Conservation (phyloP, 2,329 filamentous ascomycete species). For the Trichophyton verrucosum region DNA sequence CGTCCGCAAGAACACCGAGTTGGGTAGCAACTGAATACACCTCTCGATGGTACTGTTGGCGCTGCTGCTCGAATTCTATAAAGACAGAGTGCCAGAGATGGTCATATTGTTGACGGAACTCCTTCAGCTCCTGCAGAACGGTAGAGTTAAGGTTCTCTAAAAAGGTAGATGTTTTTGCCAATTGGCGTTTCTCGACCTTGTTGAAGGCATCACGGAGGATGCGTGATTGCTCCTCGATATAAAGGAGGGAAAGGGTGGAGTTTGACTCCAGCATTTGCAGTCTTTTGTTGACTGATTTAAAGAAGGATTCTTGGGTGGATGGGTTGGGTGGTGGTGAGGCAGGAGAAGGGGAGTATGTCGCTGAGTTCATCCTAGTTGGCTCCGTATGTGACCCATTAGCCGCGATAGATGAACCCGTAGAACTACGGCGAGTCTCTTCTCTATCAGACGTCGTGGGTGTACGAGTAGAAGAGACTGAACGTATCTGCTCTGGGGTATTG, state of each 20-base stretch:
- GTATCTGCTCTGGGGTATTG: neutral
- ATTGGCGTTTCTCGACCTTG: conserved; percentile 75
- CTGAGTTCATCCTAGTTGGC: neutral
- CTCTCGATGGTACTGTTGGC: conserved; percentile 71
- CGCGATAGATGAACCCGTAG: neutral
- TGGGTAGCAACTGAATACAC: conserved; percentile 68
- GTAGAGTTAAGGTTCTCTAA: conserved; percentile 77
- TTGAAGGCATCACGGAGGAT: conserved; percentile 78
- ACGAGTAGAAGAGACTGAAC: neutral
- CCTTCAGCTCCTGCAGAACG: conserved; percentile 66
- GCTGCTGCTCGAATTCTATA: conserved; percentile 77
- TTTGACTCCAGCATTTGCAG: conserved; percentile 85
- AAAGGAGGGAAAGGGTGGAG: conserved; percentile 81
- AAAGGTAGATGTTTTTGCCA: conserved; percentile 70
- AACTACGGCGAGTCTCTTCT: neutral
- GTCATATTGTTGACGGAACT: conserved; percentile 76
- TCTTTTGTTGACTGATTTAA: conserved; percentile 90
- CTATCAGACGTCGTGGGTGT: neutral
- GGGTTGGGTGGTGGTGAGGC: conserved; percentile 46
- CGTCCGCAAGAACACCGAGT: conserved; percentile 82
- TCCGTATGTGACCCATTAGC: conserved; percentile 1
- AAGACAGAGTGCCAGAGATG: conserved; percentile 95
- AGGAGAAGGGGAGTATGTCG: conserved; percentile 27
- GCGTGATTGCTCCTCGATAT: conserved; percentile 90
- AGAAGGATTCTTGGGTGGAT: conserved; percentile 92